phyloP scores from a whole-genome alignment of 305 asterid genomes.

The Coffea humblotiana region DNA sequence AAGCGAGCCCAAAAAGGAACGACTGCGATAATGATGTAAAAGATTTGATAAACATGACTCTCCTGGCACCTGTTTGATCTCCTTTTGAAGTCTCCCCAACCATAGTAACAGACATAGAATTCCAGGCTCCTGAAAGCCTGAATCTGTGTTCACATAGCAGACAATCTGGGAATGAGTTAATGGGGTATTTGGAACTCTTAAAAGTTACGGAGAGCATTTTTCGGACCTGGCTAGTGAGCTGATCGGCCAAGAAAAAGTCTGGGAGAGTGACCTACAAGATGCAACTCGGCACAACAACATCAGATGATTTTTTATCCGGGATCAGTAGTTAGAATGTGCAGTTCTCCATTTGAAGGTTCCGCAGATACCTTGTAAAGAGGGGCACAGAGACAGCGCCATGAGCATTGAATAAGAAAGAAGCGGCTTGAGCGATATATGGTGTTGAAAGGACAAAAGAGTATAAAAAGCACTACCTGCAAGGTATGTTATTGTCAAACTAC shows the following conservation, averaged over 20 bases:
- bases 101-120: conserved; percentile 73
- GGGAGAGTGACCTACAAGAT: conserved; percentile 52
- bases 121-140: conserved; percentile 72
- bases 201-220: neutral
- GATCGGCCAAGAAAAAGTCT: conserved; percentile 75
- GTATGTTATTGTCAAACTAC: neutral
- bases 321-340: neutral
- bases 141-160: conserved; percentile 43
- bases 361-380: conserved; percentile 81
- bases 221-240: conserved; percentile 71
- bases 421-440: conserved; percentile 78
- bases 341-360: neutral
- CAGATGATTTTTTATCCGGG: neutral
- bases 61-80: conserved; percentile 43
- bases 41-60: conserved; percentile 26
- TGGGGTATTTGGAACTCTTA: neutral
- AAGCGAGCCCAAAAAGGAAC: conserved; percentile 77
- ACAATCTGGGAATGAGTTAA: neutral
- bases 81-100: conserved; percentile 60
- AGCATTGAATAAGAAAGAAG: conserved; percentile 50
- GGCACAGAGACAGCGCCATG: conserved; percentile 75
- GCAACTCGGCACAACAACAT: neutral
- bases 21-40: conserved; percentile 52
- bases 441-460: conserved; percentile 69
- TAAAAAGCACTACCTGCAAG: conserved; percentile 52